Evolutionary conservation across 2,329 filamentous ascomycete species (phyloP).

Genomic region (Talaromyces sp.): DNA sequence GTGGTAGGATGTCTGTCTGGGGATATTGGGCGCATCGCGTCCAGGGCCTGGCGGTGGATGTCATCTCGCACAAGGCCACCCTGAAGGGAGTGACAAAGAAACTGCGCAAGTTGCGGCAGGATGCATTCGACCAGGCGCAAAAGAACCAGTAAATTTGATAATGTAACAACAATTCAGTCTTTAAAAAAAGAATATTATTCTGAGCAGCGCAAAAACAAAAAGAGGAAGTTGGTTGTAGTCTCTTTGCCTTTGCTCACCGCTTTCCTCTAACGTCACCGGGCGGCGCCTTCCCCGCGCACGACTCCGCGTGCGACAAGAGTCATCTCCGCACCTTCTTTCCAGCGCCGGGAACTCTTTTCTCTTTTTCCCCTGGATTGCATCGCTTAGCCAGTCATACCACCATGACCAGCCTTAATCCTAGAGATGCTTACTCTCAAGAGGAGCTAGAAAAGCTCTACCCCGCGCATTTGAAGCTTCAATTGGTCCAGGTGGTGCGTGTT

Average conservation of each 20-base stretch:
- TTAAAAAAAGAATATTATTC: not conserved
- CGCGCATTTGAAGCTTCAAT: conserved; percentile 68
- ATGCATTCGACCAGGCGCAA: not conserved
- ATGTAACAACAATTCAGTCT: not conserved
- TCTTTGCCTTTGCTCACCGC: not conserved
- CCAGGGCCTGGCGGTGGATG: conserved; percentile 10
- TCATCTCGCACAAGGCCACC: not conserved
- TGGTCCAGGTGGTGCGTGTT: conserved; percentile 70
- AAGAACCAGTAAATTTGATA: not conserved
- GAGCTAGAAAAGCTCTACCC: conserved; percentile 83
- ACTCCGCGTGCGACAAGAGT: not conserved
- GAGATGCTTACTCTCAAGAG: conserved; percentile 69
- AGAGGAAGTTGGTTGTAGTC: no score
- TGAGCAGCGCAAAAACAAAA: not conserved
- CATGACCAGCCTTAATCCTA: conserved; percentile 75
- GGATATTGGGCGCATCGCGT: conserved; percentile 30
- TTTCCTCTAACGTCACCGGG: not conserved
- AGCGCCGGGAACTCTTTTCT: not conserved
- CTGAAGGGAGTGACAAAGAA: not conserved
- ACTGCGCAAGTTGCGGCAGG: not conserved
- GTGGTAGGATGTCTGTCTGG: conserved; percentile 22
- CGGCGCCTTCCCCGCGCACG: not conserved
- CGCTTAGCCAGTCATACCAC: not conserved
- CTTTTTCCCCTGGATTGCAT: not conserved
- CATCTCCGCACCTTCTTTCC: no score